A percentile compares a stretch with the other conserved stretches of the same genome.
phyloP scores from a whole-genome alignment of 371 early-diverging fungal genomes.

The Mortierella sp. region DNA sequence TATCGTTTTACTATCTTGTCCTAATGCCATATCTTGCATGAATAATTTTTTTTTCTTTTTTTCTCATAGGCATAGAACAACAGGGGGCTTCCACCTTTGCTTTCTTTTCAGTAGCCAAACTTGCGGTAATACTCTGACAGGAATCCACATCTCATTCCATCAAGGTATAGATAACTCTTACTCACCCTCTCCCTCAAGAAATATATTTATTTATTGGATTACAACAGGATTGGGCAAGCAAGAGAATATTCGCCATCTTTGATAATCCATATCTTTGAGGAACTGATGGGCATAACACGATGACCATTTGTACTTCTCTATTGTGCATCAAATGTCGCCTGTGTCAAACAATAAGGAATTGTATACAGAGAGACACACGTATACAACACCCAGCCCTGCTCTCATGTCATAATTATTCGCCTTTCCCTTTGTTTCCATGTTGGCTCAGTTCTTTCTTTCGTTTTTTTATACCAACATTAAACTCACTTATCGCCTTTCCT shows the following conservation, averaged over 20 bases:
- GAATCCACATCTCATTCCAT: not conserved
- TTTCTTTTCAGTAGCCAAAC: not conserved
- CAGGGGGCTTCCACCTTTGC: not conserved
- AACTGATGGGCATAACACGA: not conserved
- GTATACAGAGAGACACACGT: not conserved
- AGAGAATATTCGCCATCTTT: not conserved
- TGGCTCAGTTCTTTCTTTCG: not conserved
- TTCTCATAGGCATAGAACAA: not conserved
- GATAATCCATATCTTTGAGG: not conserved
- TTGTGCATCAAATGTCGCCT: not conserved
- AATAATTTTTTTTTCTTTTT: not conserved
- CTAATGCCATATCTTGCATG: not conserved
- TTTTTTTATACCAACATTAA: not conserved
- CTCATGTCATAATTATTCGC: not conserved
- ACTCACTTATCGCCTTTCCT: not conserved
- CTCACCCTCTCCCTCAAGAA: not conserved
- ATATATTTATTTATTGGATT: not conserved
- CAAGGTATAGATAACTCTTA: slow-evolving; percentile 4
- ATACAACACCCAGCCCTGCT: not conserved
- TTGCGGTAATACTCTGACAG: not conserved
- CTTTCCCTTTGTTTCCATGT: not conserved
- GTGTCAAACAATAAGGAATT: slow-evolving; percentile 1
- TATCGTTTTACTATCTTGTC: not conserved
- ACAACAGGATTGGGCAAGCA: not conserved
- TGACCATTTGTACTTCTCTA: not conserved